Conservation (phyloP, 352 stramenopile genomes). For the Globisporangium iwayamae region DNA sequence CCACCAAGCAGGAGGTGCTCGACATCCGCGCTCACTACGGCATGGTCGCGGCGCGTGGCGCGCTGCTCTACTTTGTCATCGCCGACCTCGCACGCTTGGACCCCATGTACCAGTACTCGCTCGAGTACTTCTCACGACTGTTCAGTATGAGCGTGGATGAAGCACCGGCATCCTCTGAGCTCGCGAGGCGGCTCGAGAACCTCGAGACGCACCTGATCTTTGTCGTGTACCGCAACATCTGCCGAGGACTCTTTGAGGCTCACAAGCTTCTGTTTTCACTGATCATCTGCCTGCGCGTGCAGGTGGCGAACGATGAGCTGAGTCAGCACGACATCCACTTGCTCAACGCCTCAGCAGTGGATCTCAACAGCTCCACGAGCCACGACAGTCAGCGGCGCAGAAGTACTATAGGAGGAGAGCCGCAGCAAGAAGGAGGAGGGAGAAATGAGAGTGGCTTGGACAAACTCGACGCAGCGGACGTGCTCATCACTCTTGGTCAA, state of each 20-base stretch:
- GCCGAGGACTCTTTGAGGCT: constrained; percentile 57
- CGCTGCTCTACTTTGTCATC: constrained; percentile 72
- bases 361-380: constrained; percentile 3
- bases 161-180: constrained; percentile 21
- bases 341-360: constrained; percentile 23
- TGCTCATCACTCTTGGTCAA: constrained; percentile 28
- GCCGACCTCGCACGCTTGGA: constrained; percentile 54
- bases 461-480: constrained; percentile 17
- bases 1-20: constrained; percentile 56
- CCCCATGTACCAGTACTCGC: constrained; percentile 80
- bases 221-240: constrained; percentile 69
- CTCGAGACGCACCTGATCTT: constrained; percentile 45
- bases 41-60: constrained; percentile 44
- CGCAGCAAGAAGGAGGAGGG: too few relatives aligned
- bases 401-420: not conserved
- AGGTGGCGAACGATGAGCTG: constrained; percentile 47
- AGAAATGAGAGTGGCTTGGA: not conserved
- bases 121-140: constrained; percentile 65
- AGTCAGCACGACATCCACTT: constrained; percentile 27
- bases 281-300: constrained; percentile 47
- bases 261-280: constrained; percentile 69
- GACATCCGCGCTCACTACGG: constrained; percentile 65
- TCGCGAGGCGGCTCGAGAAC: constrained; percentile 36
- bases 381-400: not conserved
- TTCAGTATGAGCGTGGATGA: constrained; percentile 61